Percentiles rank a stretch among this genome's conserved stretches.
These are phyloP conservation scores for Ceriops tagal DNA, from an alignment of 345 rosid species.

Conservation along the genomic window DNA sequence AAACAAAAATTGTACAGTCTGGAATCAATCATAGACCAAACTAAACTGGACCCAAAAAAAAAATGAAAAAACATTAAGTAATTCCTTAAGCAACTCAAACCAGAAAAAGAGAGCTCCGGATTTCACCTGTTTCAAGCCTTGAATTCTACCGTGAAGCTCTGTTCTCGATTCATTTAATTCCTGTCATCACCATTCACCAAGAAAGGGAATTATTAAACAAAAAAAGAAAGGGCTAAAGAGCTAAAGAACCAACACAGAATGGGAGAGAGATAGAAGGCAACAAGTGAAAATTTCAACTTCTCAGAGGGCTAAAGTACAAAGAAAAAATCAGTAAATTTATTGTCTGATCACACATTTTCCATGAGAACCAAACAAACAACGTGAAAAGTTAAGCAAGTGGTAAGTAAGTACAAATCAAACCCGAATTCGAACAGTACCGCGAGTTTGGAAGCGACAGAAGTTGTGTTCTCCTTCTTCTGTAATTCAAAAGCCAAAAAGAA, in stretches of 20 bases:
- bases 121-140: conserved; percentile 78
- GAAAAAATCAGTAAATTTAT: too few species aligned
- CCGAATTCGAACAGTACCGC: conserved; percentile 31
- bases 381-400: background rate
- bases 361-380: too few species aligned
- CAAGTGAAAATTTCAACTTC: too few species aligned
- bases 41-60: background rate
- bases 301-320: too few species aligned
- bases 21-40: background rate
- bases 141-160: conserved; percentile 76
- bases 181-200: conserved; percentile 26
- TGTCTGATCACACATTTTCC: too few species aligned
- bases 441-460: conserved; percentile 62
- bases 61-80: background rate
- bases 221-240: too few species aligned
- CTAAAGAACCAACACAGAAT: too few species aligned
- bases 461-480: conserved; percentile 70
- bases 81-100: background rate
- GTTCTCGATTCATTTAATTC: conserved; percentile 83
- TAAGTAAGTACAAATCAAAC: background rate
- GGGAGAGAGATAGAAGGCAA: too few species aligned
- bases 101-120: background rate
- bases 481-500: background rate
- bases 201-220: background rate
- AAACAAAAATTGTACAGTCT: conserved; percentile 3